Percentiles rank a stretch among this genome's conserved stretches.
Conservation (phyloP, 2,329 filamentous ascomycete species). For the Penicillium sp. region DNA sequence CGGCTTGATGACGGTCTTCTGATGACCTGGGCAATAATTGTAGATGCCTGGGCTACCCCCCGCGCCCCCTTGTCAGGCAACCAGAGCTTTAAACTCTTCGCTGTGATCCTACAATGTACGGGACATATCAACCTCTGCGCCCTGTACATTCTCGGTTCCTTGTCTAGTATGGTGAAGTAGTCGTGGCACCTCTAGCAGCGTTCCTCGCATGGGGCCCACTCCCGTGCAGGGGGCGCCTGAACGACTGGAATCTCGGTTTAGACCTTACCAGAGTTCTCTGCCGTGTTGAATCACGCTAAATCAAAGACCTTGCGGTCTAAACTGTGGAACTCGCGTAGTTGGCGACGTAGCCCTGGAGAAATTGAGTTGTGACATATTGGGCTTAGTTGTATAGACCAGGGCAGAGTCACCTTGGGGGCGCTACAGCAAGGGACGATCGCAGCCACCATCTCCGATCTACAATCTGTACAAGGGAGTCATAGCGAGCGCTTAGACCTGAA, state of each 20-base stretch:
- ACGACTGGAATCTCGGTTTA: background rate
- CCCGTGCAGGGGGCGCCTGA: background rate
- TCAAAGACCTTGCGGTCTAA: background rate
- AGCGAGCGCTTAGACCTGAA: background rate
- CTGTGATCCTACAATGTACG: background rate
- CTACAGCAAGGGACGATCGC: constrained; percentile 10
- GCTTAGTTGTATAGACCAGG: background rate
- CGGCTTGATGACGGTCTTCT: background rate
- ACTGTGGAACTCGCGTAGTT: background rate
- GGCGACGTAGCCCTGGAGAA: background rate
- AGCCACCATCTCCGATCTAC: background rate
- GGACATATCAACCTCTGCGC: background rate
- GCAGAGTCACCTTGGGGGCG: background rate
- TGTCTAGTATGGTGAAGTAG: background rate
- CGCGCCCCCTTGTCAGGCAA: background rate
- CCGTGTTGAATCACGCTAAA: background rate
- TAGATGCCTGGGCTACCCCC: constrained; percentile 11
- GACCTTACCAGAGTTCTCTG: background rate
- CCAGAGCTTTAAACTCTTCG: too few relatives aligned
- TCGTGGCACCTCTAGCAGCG: background rate
- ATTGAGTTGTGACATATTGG: background rate
- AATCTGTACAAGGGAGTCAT: background rate
- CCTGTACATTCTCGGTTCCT: constrained; percentile 7
- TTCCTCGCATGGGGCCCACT: constrained; percentile 1
- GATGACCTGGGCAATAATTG: constrained; percentile 9